Conservation (phyloP, 1,139 yeast species). For the Pichiaceae sp. region DNA sequence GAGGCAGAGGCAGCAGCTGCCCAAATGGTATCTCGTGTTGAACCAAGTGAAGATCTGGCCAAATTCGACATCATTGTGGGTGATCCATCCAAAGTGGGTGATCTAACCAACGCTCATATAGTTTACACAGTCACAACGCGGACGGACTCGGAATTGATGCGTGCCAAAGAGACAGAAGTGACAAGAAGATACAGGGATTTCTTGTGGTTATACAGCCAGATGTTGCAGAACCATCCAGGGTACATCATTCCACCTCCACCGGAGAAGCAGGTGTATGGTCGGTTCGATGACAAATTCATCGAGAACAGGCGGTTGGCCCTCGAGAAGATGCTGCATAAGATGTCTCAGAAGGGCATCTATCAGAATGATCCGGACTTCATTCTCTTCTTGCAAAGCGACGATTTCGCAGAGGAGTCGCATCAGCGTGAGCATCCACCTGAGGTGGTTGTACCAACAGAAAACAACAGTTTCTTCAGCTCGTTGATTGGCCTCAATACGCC, state of each 20-base stretch:
- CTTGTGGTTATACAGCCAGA: constrained; percentile 74
- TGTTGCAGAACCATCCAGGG: constrained; percentile 84
- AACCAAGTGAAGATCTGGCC: constrained; percentile 6
- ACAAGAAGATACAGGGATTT: constrained; percentile 25
- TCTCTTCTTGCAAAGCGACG: constrained; percentile 68
- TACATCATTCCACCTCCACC: constrained; percentile 95
- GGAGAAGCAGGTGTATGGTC: constrained; percentile 84
- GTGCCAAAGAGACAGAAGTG: constrained; percentile 17
- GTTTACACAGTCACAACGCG: constrained; percentile 71
- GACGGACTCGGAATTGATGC: constrained; percentile 30
- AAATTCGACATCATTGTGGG: constrained; percentile 66
- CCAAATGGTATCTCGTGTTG: not conserved
- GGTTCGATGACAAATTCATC: constrained; percentile 74
- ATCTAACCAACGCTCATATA: constrained; percentile 79
- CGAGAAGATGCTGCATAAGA: constrained; percentile 77
- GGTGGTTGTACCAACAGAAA: constrained; percentile 23
- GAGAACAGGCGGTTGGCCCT: constrained; percentile 81
- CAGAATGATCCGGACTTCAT: constrained; percentile 69
- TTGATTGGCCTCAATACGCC: constrained; percentile 44
- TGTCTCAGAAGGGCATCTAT: constrained; percentile 46
- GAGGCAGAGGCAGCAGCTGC: not conserved
- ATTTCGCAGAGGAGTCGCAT: constrained; percentile 58
- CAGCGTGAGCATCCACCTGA: constrained; percentile 40
- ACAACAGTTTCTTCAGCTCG: constrained; percentile 54
- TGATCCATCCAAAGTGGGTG: constrained; percentile 90